Base-by-base conservation (phyloP, 2,329 filamentous ascomycete genomes). In the Ophiocordyceps camponoti-rufipedis region DNA sequence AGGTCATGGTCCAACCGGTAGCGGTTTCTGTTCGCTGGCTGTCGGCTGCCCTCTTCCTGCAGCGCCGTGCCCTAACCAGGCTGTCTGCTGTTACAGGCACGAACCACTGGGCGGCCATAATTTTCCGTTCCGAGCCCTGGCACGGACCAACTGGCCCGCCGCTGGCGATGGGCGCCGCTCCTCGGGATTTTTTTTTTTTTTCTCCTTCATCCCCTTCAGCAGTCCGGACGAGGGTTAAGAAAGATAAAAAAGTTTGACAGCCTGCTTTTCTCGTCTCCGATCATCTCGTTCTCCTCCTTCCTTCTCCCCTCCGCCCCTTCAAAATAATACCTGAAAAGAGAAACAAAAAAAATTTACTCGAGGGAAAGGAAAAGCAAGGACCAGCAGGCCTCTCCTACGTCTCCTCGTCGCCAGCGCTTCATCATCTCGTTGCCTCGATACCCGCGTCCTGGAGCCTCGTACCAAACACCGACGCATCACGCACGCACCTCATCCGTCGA, bases 101-200 rank as follows among this genome's bases (percentile, higher is more conserved):
- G 28, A 43, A 33, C 18, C 42, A 43, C 18, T 33, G 42, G 4
- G 28, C 18, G 23, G 42, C n/a, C 18, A 33, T 7, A 40, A 18
- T 42, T n/a, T 47, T 48, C 33, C 43, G 42, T 46, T 47, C 48
- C 49, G 48, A 47, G 41, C 42, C 14, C 38, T 44, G 28, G 46
- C 47, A 46, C 43, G 18, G 35, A 43, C 42, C 42, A 43, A 18
- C 40, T 43, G 5, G 23, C 23, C 23, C 23, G 23, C 23, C 23
- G 23, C 44, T 50, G 46, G 47, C 48, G 49, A 52, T 51, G 49
- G 49, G 48, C 50, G 48, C 49, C 47, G 46, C 39, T 45, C 46
- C 14, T 39, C 38, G 45, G 45, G 38, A 40, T 46, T 48, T 48
- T 51, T 46, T 48, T 48, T 51, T 46, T 38, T 29, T 29, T 42